Evolutionary conservation across 2,329 filamentous ascomycete species (phyloP), one percentile per base, ranked within the genome.

Genomic region (Hypoxylon sp.): DNA sequence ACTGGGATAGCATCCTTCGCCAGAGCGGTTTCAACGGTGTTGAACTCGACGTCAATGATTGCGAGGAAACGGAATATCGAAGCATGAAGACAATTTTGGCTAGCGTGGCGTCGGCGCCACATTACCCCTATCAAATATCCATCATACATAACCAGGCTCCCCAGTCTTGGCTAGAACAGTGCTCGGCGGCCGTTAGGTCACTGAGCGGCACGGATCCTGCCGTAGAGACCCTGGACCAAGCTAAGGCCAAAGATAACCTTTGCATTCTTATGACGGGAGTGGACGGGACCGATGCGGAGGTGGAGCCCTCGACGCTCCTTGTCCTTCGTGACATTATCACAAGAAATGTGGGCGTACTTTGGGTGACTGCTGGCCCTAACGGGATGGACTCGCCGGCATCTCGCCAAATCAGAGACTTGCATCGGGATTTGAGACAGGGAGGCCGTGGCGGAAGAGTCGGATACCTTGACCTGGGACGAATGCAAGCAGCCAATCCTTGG

Each of bases 401-500:
- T n/a, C n/a, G n/a, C n/a, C n/a, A n/a, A n/a, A n/a, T n/a, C n/a
- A n/a, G n/a, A n/a, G n/a, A n/a, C n/a, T n/a, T n/a, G n/a, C n/a
- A n/a, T n/a, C 47, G 66, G 2, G 56, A 60, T 0, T 3, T 59
- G 9, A 47, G 54, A 24, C 21, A 55, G 8, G 61, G 67, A 31
- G 47, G 66, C n/a, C 1, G 46, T 1, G 27, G 8, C 23, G 66
- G 62, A 47, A 54, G 60, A 18, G 55, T 33, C 7, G 20, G 63
- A 6, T 45, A 40, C 2, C 60, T 67, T 0, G 65, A 69, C 26
- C 57, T 69, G n/a, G n/a, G n/a, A n/a, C 11, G 56, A 64, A n/a
- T 4, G 21, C 2, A 23, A n/a, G n/a, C n/a, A n/a, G n/a, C n/a
- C n/a, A n/a, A n/a, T n/a, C n/a, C n/a, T n/a, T n/a, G n/a, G n/a